Conservation (phyloP, 225 moss, liverwort and hornwort genomes). For the Physcomitrium patens region DNA sequence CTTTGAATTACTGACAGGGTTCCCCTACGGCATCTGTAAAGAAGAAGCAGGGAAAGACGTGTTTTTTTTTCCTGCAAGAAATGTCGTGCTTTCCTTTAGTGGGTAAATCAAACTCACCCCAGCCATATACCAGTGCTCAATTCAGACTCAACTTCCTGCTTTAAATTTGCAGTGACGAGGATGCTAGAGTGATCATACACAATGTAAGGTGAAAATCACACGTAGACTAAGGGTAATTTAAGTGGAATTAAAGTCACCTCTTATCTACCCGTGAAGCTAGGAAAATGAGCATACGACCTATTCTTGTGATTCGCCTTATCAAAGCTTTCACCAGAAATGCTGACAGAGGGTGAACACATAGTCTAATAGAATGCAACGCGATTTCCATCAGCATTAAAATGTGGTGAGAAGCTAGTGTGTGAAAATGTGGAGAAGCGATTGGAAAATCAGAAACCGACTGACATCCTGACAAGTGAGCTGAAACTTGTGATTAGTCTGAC, state of each 20-base stretch:
- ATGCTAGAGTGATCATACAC: conserved; percentile 21
- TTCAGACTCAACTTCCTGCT: conserved; percentile 32
- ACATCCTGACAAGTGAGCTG: conserved; percentile 43
- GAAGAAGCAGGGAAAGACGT: conserved; percentile 4
- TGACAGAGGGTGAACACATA: too few relatives aligned
- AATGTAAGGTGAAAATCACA: conserved; percentile 8
- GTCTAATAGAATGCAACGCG: too few relatives aligned
- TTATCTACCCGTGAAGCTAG: conserved; percentile 6
- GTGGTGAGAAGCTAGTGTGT: conserved; percentile 31
- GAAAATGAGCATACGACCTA: background rate
- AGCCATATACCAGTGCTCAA: conserved; percentile 1
- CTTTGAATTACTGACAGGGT: background rate
- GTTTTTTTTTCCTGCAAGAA: conserved; percentile 1
- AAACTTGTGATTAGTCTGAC: conserved; percentile 42
- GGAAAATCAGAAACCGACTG: conserved; percentile 39
- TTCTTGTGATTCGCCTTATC: background rate
- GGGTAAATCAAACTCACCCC: conserved; percentile 14
- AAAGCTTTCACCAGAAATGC: background rate
- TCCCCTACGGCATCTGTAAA: background rate
- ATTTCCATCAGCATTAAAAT: too few relatives aligned
- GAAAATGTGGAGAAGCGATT: conserved; percentile 18
- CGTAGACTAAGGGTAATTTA: background rate
- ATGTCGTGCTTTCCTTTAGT: background rate
- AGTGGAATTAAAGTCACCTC: conserved; percentile 24
- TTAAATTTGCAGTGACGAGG: conserved; percentile 19